Evolutionary conservation across 208 protist genomes (phyloP).

Genomic region (Entamoeba moshkovskii): DNA sequence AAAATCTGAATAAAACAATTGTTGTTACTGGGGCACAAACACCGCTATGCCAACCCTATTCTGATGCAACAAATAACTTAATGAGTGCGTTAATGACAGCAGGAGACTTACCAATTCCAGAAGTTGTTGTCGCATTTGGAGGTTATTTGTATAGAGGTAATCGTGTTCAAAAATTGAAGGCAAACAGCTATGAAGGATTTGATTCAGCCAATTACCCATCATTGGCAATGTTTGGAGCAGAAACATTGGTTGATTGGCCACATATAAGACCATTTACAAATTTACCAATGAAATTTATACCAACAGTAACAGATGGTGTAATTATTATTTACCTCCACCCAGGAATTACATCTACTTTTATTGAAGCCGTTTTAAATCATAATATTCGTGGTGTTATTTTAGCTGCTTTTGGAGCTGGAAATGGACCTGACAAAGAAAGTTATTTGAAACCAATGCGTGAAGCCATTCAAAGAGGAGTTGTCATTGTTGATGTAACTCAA

Average conservation of each 20-base stretch:
- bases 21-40: slow-evolving; percentile 79
- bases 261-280: slow-evolving; percentile 5
- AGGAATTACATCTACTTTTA: slow-evolving; percentile 34
- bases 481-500: slow-evolving; percentile 63
- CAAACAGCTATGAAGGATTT: slow-evolving; percentile 64
- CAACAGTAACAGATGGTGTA: not conserved
- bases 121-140: slow-evolving; percentile 77
- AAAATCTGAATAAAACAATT: slow-evolving; percentile 78
- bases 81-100: slow-evolving; percentile 25
- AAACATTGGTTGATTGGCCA: slow-evolving; percentile 37
- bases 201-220: slow-evolving; percentile 57
- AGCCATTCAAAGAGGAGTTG: slow-evolving; percentile 52
- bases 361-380: slow-evolving; percentile 21
- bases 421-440: slow-evolving; percentile 54
- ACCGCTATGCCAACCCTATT: slow-evolving; percentile 62
- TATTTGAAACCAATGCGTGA: slow-evolving; percentile 53
- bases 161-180: slow-evolving; percentile 61
- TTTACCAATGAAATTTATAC: not conserved
- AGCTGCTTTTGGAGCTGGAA: slow-evolving; percentile 69
- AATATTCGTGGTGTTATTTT: slow-evolving; percentile 59
- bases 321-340: slow-evolving; percentile 51
- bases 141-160: slow-evolving; percentile 69
- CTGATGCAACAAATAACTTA: slow-evolving; percentile 53
- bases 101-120: slow-evolving; percentile 21
- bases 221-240: slow-evolving; percentile 60